Evolutionary conservation across 805 yeast species (phyloP).

Genomic region (Saccharomyces cerevisiae): DNA sequence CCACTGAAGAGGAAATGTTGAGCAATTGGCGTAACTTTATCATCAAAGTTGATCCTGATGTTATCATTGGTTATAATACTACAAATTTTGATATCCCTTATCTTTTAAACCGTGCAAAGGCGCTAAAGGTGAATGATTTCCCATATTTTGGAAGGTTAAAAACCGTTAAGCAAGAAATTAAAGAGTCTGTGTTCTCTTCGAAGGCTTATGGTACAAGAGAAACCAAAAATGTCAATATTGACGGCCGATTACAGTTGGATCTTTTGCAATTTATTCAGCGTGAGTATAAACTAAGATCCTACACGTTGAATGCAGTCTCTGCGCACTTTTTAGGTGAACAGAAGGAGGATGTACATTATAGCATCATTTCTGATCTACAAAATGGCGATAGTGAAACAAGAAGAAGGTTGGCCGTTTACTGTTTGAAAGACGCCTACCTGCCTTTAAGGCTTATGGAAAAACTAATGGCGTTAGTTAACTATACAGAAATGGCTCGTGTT

Average conservation of each 20-base stretch:
- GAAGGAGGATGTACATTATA: slow-evolving; percentile 96
- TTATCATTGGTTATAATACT: slow-evolving; percentile 91
- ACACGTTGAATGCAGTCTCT: slow-evolving; percentile 90
- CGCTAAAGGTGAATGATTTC: slow-evolving; percentile 55
- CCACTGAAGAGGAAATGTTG: slow-evolving; percentile 75
- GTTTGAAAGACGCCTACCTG: slow-evolving; percentile 90
- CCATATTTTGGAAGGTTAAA: slow-evolving; percentile 80
- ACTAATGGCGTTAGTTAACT: slow-evolving; percentile 91
- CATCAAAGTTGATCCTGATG: slow-evolving; percentile 84
- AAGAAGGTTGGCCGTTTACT: slow-evolving; percentile 90
- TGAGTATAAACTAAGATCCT: slow-evolving; percentile 89
- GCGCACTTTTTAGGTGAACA: slow-evolving; percentile 92
- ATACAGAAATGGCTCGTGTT: slow-evolving; percentile 98
- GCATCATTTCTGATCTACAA: slow-evolving; percentile 89
- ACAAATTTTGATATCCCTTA: slow-evolving; percentile 95
- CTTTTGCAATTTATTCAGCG: slow-evolving; percentile 86
- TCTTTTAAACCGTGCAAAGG: slow-evolving; percentile 74
- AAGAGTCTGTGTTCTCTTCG: slow-evolving; percentile 79
- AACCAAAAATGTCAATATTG: slow-evolving; percentile 82
- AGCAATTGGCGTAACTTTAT: slow-evolving; percentile 81
- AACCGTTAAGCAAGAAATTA: slow-evolving; percentile 63
- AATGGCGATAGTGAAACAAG: slow-evolving; percentile 89
- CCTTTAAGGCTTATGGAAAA: slow-evolving; percentile 85
- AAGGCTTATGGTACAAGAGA: slow-evolving; percentile 96
- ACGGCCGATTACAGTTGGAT: slow-evolving; percentile 94